Evolutionary conservation across 1,284 basidiomycete species (phyloP).

Genomic region (Pascua guehoae): DNA sequence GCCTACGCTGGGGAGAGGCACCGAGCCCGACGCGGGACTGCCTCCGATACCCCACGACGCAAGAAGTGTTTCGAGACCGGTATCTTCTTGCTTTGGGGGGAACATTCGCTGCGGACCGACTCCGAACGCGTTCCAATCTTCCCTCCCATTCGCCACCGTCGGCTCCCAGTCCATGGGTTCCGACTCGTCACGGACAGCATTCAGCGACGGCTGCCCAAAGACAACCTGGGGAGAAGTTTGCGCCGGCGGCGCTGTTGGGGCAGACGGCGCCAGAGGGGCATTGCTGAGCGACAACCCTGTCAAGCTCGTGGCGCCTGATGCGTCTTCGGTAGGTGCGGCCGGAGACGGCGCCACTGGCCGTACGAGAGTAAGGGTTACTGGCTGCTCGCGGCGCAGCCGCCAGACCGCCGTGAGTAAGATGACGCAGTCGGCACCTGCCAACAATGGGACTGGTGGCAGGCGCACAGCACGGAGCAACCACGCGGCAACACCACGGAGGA

Average conservation of each 20-base stretch:
- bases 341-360: slow-evolving; percentile 1
- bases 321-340: background rate
- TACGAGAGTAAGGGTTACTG: slow-evolving; percentile 7
- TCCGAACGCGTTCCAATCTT: slow-evolving; percentile 40
- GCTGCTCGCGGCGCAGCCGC: slow-evolving; percentile 3
- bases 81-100: slow-evolving; percentile 29
- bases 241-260: too few species aligned
- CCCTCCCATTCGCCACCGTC: slow-evolving; percentile 11
- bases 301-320: too few species aligned
- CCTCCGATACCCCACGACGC: slow-evolving; percentile 37
- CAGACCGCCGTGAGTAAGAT: slow-evolving; percentile 2
- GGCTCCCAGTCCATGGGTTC: slow-evolving; percentile 48
- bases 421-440: too few species aligned
- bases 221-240: slow-evolving; percentile 1
- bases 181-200: slow-evolving; percentile 2
- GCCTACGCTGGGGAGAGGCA: too few species aligned
- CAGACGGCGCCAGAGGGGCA: background rate
- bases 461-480: too few species aligned
- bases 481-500: too few species aligned
- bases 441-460: too few species aligned
- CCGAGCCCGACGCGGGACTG: background rate
- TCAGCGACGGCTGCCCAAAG: slow-evolving; percentile 35
- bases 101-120: slow-evolving; percentile 41
- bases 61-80: slow-evolving; percentile 38
- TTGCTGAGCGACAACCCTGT: background rate